phyloP scores from a whole-genome alignment of 2,329 filamentous ascomycete species.

The Chaetomium sp. region DNA sequence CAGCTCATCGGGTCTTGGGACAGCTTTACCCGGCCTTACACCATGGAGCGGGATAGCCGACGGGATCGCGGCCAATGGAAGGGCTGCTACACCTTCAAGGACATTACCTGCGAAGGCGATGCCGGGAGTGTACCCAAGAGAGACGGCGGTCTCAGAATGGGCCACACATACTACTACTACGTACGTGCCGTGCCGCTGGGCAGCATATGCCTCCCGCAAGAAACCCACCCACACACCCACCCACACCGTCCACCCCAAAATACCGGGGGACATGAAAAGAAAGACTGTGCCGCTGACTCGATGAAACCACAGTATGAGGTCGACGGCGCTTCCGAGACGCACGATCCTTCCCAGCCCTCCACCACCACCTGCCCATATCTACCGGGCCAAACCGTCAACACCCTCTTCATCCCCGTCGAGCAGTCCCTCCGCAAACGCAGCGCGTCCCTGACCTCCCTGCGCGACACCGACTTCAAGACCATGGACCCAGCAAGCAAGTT shows the following conservation, averaged over 20 bases:
- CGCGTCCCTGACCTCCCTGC: constrained; percentile 57
- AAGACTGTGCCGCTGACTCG: constrained; percentile 24
- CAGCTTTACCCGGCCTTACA: constrained; percentile 75
- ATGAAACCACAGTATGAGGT: constrained; percentile 63
- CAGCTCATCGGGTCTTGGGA: constrained; percentile 90
- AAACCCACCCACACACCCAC: background rate
- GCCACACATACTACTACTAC: constrained; percentile 92
- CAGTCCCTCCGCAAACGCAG: constrained; percentile 53
- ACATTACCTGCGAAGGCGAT: constrained; percentile 77
- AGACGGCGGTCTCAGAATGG: constrained; percentile 82
- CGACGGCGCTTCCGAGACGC: constrained; percentile 68
- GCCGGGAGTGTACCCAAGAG: constrained; percentile 49
- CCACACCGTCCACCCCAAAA: background rate
- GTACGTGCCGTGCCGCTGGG: constrained; percentile 45
- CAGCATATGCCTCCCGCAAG: too few species aligned
- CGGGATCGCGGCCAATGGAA: constrained; percentile 73
- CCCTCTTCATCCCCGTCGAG: constrained; percentile 73
- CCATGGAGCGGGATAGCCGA: constrained; percentile 72
- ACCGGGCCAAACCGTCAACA: constrained; percentile 82
- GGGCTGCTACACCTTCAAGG: constrained; percentile 78
- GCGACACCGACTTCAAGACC: constrained; percentile 57
- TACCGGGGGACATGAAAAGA: background rate
- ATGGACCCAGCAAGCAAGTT: constrained; percentile 75
- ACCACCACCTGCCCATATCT: constrained; percentile 79
- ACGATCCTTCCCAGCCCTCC: constrained; percentile 64